Evolutionary conservation across 2,329 filamentous ascomycete genomes (phyloP), one percentile per base, ranked within the genome.

Genomic region (Cladosporium sp.): DNA sequence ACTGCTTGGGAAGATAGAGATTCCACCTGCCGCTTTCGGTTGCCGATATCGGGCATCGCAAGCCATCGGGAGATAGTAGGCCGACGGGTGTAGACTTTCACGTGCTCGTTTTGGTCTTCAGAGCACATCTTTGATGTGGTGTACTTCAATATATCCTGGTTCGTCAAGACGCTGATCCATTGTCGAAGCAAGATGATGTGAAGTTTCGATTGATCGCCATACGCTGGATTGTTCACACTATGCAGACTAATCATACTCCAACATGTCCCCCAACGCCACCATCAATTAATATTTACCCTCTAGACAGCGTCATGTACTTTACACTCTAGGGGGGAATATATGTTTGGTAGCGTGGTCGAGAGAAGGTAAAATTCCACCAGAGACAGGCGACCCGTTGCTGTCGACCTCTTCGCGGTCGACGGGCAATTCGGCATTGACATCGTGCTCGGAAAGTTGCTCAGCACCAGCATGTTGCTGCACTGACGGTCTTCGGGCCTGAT

Each of bases 21-120:
- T 33, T 11, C 58, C 58, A 61, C 58, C 58, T 61, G 29, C 58
- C 58, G 46, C 40, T 61, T 49, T 49, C 11, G 58, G 46, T 23
- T 16, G 58, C 58, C 58, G 58, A 61, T 31, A 6, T 61, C 58
- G 58, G 52, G 18, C 21, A 33, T 33, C 2, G 14, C n/a, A 28
- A 33, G 52, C 16, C 5, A 29, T 55, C 52, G 52, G 52, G 10
- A 31, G 40, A 46, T 21, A 46, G 40, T 46, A 46, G 40, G n/a
- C 40, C 40, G 40, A 46, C 18, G 12, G 33, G 33, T 35, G 33
- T 35, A 35, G 33, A 35, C 12, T 35, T n/a, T 21, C 37, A 21
- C 5, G 18, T 10, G n/a, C 18, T n/a, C 37, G 18, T 8, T n/a
- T n/a, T n/a, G 18, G 6, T 10, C 2, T 18, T 18, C 8, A n/a